These are phyloP conservation scores for Aphanomyces euteiches DNA, from an alignment of 352 stramenopile species.

Conservation along the genomic window DNA sequence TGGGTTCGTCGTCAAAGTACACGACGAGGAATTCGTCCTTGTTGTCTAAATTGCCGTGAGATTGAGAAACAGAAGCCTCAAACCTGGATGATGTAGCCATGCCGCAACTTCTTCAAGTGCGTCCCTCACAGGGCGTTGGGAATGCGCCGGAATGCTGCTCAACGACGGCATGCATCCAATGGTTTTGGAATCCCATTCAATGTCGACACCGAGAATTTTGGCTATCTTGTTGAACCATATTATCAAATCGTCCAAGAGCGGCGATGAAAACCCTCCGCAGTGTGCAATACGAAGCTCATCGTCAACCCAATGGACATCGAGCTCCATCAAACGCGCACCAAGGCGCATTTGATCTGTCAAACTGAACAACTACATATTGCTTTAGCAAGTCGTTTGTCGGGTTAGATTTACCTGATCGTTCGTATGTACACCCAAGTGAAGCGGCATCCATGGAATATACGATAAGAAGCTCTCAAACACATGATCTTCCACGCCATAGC, in stretches of 20 bases:
- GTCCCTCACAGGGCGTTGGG: slow-evolving; percentile 48
- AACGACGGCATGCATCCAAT: slow-evolving; percentile 78
- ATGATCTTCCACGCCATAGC: slow-evolving; percentile 74
- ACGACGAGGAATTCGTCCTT: slow-evolving; percentile 70
- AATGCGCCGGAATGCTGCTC: slow-evolving; percentile 60
- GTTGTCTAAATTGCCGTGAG: slow-evolving; percentile 33
- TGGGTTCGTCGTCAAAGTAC: slow-evolving; percentile 78
- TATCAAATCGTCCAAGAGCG: slow-evolving; percentile 60
- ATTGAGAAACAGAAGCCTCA: background rate
- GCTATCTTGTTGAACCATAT: slow-evolving; percentile 58
- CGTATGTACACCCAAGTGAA: slow-evolving; percentile 55
- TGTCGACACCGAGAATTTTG: slow-evolving; percentile 49
- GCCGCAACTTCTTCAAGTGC: slow-evolving; percentile 48
- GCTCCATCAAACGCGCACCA: slow-evolving; percentile 69
- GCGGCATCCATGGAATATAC: slow-evolving; percentile 39
- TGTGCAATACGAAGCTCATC: slow-evolving; percentile 63
- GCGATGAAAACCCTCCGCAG: slow-evolving; percentile 57
- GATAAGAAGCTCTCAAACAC: slow-evolving; percentile 45
- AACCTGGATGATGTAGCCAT: slow-evolving; percentile 53
- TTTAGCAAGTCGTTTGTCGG: background rate
- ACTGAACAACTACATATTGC: slow-evolving; percentile 46
- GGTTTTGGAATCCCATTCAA: slow-evolving; percentile 65
- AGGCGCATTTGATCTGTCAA: slow-evolving; percentile 76
- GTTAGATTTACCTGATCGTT: slow-evolving; percentile 48
- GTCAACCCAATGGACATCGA: slow-evolving; percentile 79